Conservation (phyloP, 495 filamentous ascomycete genomes). For the Penicillium argentinense region DNA sequence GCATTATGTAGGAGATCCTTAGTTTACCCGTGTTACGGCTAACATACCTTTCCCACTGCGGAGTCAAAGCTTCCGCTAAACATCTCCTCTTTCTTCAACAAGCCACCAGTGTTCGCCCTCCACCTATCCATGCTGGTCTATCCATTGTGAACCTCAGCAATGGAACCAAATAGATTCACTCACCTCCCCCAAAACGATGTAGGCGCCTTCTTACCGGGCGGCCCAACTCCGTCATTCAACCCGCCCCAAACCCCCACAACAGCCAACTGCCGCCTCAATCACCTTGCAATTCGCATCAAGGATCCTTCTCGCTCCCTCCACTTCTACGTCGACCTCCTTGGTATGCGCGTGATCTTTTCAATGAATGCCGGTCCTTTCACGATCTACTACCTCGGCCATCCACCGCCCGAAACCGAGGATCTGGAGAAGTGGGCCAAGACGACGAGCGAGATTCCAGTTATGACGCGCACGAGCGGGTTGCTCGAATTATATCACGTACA, state of each 20-base stretch:
- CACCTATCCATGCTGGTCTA: no score
- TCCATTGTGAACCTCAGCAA: no score
- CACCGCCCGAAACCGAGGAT: slow-evolving; percentile 24
- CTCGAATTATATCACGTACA: slow-evolving; percentile 41
- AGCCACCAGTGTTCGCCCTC: no score
- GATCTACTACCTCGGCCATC: slow-evolving; percentile 45
- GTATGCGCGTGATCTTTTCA: slow-evolving; percentile 49
- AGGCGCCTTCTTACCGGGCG: slow-evolving; percentile 33
- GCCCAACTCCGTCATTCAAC: slow-evolving; percentile 28
- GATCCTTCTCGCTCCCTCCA: slow-evolving; percentile 38
- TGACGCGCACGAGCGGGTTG: slow-evolving; percentile 32
- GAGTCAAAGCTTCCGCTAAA: no score
- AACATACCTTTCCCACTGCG: no score
- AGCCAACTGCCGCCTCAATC: slow-evolving; percentile 44
- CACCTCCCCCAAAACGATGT: slow-evolving; percentile 11
- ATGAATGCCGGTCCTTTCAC: slow-evolving; percentile 46
- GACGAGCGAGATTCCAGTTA: slow-evolving; percentile 21
- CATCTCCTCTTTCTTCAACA: no score
- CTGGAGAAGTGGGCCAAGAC: slow-evolving; percentile 25
- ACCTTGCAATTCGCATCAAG: slow-evolving; percentile 42
- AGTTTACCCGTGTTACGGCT: no score
- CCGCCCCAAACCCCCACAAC: slow-evolving; percentile 33
- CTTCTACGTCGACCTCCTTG: slow-evolving; percentile 49
- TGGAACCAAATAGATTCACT: slow-evolving; percentile 12
- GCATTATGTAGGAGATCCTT: no score